These are phyloP conservation scores for Camelina hispida DNA, from an alignment of 345 rosid species.

Conservation along the genomic window DNA sequence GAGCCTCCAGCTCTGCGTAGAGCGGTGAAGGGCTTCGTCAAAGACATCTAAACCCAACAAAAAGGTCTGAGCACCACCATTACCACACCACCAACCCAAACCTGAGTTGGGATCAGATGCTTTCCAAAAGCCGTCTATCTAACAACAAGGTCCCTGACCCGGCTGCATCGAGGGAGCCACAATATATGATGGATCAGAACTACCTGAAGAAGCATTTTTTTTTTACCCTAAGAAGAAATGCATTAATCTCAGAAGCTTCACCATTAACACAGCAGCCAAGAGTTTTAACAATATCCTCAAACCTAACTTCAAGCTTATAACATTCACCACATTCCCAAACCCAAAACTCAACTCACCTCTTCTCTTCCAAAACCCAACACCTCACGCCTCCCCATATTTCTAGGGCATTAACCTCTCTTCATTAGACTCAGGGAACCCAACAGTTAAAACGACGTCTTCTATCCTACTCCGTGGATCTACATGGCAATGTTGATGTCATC, in stretches of 20 bases:
- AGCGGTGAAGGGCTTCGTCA: too few relatives aligned
- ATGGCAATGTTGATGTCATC: conserved; percentile 81
- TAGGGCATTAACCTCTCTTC: conserved; percentile 53
- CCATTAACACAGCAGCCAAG: conserved; percentile 54
- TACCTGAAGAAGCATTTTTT: not conserved
- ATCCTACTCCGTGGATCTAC: conserved; percentile 46
- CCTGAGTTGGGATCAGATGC: too few relatives aligned
- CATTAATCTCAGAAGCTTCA: conserved; percentile 47
- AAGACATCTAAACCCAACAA: too few relatives aligned
- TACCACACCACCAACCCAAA: too few relatives aligned
- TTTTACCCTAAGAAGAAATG: conserved; percentile 68
- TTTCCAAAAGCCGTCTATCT: too few relatives aligned
- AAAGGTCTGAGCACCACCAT: too few relatives aligned
- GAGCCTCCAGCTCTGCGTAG: too few relatives aligned
- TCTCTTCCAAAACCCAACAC: conserved; percentile 83
- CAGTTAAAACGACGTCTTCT: conserved; percentile 54
- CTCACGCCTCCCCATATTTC: conserved; percentile 70
- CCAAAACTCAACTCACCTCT: conserved; percentile 76
- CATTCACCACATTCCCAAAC: conserved; percentile 52
- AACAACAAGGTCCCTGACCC: too few relatives aligned
- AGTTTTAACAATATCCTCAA: conserved; percentile 76
- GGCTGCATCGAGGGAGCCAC: not conserved
- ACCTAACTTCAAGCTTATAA: conserved; percentile 65
- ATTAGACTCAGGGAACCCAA: conserved; percentile 58
- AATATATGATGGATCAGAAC: too few relatives aligned